Conservation (phyloP, 2,329 filamentous ascomycete species). For the Sordariomycetes sp. region DNA sequence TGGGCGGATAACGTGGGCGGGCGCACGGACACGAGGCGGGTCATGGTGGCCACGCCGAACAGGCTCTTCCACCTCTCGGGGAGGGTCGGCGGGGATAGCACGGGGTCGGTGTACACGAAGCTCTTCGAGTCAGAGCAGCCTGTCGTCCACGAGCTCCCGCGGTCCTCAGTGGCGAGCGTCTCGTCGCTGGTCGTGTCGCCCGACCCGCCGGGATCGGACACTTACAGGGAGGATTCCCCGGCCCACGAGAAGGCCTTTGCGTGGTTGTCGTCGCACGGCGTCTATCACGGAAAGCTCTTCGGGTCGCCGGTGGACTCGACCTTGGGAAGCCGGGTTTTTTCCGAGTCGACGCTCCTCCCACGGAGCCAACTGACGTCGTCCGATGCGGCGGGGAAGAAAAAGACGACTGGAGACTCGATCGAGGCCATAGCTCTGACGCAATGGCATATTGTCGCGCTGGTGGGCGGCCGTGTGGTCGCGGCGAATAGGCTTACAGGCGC, state of each 20-base stretch:
- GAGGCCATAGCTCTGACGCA: slow-evolving; percentile 78
- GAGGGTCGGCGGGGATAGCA: slow-evolving; percentile 67
- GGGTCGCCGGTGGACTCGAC: slow-evolving; percentile 45
- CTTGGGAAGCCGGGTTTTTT: slow-evolving; percentile 65
- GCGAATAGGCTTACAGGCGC: slow-evolving; percentile 80
- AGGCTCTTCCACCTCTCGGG: slow-evolving; percentile 75
- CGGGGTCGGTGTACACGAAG: slow-evolving; percentile 73
- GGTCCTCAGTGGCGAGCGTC: slow-evolving; percentile 40
- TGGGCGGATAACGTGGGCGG: slow-evolving; percentile 68
- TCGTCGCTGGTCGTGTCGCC: slow-evolving; percentile 67
- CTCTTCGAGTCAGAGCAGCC: slow-evolving; percentile 84
- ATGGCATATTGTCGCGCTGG: slow-evolving; percentile 80
- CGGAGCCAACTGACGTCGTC: slow-evolving; percentile 61
- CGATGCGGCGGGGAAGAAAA: slow-evolving; percentile 54
- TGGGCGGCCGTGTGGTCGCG: slow-evolving; percentile 74
- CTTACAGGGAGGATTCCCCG: slow-evolving; percentile 33
- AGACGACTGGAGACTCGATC: slow-evolving; percentile 59
- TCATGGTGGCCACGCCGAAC: slow-evolving; percentile 70
- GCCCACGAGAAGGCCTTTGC: slow-evolving; percentile 68
- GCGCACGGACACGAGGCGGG: slow-evolving; percentile 60
- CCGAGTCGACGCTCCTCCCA: slow-evolving; percentile 67
- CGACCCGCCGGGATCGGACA: slow-evolving; percentile 48
- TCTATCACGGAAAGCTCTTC: slow-evolving; percentile 75
- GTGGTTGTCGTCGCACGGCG: slow-evolving; percentile 80
- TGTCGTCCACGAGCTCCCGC: slow-evolving; percentile 60